A percentile compares a stretch with the other conserved stretches of the same genome.
Evolutionary conservation across 2,329 filamentous ascomycete species (phyloP).

Genomic region (Colletotrichum agaves): DNA sequence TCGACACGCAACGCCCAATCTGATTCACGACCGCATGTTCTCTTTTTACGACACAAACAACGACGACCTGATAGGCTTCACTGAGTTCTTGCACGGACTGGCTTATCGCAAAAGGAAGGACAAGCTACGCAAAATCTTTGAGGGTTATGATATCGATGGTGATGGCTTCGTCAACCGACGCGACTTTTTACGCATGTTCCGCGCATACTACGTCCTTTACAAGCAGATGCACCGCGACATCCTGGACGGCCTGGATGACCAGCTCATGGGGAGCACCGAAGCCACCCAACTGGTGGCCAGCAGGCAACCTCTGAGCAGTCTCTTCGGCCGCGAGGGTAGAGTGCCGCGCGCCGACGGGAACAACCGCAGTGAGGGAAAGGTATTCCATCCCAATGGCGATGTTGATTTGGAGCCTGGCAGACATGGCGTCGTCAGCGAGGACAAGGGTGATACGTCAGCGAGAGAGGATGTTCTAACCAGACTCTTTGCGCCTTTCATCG

Average conservation of each 20-base stretch:
- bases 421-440: slow-evolving; percentile 66
- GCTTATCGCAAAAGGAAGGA: slow-evolving; percentile 76
- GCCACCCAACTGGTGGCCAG: slow-evolving; percentile 80
- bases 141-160: slow-evolving; percentile 89
- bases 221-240: slow-evolving; percentile 91
- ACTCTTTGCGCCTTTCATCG: slow-evolving; percentile 54
- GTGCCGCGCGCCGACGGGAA: slow-evolving; percentile 72
- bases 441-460: slow-evolving; percentile 68
- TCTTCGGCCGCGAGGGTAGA: slow-evolving; percentile 78
- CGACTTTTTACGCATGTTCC: slow-evolving; percentile 91
- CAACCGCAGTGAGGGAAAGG: slow-evolving; percentile 74
- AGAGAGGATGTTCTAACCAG: slow-evolving; percentile 70
- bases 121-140: slow-evolving; percentile 79
- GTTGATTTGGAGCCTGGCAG: slow-evolving; percentile 70
- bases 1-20: slow-evolving; percentile 81
- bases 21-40: slow-evolving; percentile 97
- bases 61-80: slow-evolving; percentile 89
- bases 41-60: slow-evolving; percentile 93
- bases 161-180: slow-evolving; percentile 87
- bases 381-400: slow-evolving; percentile 70
- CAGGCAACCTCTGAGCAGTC: slow-evolving; percentile 78
- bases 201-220: slow-evolving; percentile 90
- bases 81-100: slow-evolving; percentile 88
- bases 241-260: slow-evolving; percentile 80
- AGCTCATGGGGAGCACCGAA: slow-evolving; percentile 79